These are phyloP conservation scores for Gossypium sturtianum DNA, from an alignment of 345 rosid species.

Conservation along the genomic window DNA sequence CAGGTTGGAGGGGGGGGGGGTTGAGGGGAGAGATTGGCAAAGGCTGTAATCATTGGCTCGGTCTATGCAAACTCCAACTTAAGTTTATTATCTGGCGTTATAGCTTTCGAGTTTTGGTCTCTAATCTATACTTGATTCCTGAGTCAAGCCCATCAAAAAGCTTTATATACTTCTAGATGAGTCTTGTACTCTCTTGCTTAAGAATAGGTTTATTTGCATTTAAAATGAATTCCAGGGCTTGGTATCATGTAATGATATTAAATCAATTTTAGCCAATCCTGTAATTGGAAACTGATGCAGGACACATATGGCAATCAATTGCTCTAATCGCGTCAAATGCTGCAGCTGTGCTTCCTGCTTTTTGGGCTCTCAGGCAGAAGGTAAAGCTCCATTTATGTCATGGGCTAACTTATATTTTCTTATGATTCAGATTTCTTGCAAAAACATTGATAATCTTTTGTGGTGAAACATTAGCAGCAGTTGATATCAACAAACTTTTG, in stretches of 20 bases:
- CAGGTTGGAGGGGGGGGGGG: neutral
- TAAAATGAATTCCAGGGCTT: conserved; percentile 5
- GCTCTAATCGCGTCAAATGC: conserved; percentile 87
- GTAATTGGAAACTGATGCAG: conserved; percentile 41
- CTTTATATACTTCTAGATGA: neutral
- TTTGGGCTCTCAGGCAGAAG: conserved; percentile 84
- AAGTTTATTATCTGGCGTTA: neutral
- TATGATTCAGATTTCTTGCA: neutral
- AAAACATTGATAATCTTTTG: neutral
- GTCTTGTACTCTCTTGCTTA: neutral
- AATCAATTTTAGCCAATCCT: conserved; percentile 17
- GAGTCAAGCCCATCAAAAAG: neutral
- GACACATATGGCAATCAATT: conserved; percentile 66
- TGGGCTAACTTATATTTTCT: neutral
- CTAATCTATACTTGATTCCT: neutral
- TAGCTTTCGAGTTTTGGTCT: neutral
- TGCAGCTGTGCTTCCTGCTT: conserved; percentile 86
- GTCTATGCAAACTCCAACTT: neutral
- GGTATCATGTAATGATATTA: conserved; percentile 4
- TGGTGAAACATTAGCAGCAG: neutral
- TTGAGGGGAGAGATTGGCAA: too few relatives aligned
- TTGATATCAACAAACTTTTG: neutral
- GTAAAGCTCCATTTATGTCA: conserved; percentile 28
- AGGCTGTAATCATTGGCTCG: neutral
- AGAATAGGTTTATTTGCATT: conserved; percentile 12